These are phyloP conservation scores for Mycena pura DNA, from an alignment of 768 basidiomycete genomes.

Conservation along the genomic window DNA sequence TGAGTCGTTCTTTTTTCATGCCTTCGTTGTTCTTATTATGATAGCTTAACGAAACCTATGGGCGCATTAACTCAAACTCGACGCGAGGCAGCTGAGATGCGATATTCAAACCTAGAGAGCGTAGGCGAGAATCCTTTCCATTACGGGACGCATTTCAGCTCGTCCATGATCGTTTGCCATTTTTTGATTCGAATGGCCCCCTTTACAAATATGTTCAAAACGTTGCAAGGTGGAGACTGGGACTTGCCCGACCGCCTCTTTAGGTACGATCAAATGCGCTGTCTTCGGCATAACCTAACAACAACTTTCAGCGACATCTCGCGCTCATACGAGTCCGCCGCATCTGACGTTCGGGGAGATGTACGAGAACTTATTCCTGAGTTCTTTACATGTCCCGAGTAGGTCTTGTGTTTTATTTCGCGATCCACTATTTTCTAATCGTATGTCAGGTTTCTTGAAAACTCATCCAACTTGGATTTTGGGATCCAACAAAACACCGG, in stretches of 20 bases:
- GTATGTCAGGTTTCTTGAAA: constrained; percentile 75
- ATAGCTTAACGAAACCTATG: constrained; percentile 86
- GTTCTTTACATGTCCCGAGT: constrained; percentile 87
- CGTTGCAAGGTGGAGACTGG: constrained; percentile 92
- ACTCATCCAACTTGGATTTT: constrained; percentile 80
- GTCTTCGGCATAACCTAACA: background rate
- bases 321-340: constrained; percentile 86
- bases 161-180: constrained; percentile 97
- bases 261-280: constrained; percentile 48
- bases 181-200: constrained; percentile 90
- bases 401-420: constrained; percentile 27
- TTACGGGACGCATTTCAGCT: constrained; percentile 94
- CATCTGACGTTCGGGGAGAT: constrained; percentile 86
- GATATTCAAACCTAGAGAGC: constrained; percentile 77
- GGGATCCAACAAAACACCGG: constrained; percentile 75
- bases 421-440: background rate
- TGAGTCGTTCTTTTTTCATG: constrained; percentile 43
- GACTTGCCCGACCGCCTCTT: constrained; percentile 91
- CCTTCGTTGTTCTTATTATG: constrained; percentile 1
- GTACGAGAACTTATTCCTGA: constrained; percentile 94
- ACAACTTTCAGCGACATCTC: constrained; percentile 64
- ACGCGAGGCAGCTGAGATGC: constrained; percentile 73
- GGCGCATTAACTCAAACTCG: constrained; percentile 83
- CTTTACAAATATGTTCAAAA: constrained; percentile 95
- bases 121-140: constrained; percentile 90